Base-by-base conservation (phyloP, 148 eudicot species). In the Vaccinium vitisidaea region DNA sequence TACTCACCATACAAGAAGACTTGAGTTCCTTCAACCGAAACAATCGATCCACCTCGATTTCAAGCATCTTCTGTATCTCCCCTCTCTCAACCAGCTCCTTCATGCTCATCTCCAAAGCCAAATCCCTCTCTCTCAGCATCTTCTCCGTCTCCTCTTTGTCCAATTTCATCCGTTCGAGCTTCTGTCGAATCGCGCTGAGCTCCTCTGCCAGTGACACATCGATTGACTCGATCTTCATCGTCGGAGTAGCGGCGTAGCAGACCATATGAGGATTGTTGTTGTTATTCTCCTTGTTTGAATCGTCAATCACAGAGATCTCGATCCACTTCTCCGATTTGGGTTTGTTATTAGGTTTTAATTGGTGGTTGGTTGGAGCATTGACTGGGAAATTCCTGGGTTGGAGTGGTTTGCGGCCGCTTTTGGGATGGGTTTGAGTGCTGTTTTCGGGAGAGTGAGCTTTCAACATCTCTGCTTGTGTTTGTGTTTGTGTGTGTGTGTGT, bases 201-300 rank as follows among this genome's bases (percentile, higher is more conserved):
- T 95, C 96, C 73, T 95, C 95, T 2, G 95, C 98, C 5, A 95
- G 86, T 9, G 98, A 95, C 1, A 86, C 86, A 50, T 95, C 96
- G 10, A 90, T 80, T 0, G 88, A 53, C 9, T 87, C 88, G 7
- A 91, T 65, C 58, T 48, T 82, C 46, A 4, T 43, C 5, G 46
- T 43, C 1, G 74, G 50, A 16, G 6, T 16, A 6, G 61, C 25
- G 27, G 69, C 39, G 19, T 58, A 11, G 76, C 77, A 15, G 53
- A 75, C 48, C 69, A 21, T 49, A 48, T 48, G 77, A 36, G 32
- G 52, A 56, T 56, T 56, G 19, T 19, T 61, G 11, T 7, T 21
- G 4, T 61, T 61, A 61, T 93, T 94, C 88, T 94, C 94, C 85
- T 94, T 93, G 83, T 94, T 88, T 8, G 77, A 83, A 36, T 80